Evolutionary conservation across 305 asterid genomes (phyloP).

Genomic region (Stenogyne calaminthoides): DNA sequence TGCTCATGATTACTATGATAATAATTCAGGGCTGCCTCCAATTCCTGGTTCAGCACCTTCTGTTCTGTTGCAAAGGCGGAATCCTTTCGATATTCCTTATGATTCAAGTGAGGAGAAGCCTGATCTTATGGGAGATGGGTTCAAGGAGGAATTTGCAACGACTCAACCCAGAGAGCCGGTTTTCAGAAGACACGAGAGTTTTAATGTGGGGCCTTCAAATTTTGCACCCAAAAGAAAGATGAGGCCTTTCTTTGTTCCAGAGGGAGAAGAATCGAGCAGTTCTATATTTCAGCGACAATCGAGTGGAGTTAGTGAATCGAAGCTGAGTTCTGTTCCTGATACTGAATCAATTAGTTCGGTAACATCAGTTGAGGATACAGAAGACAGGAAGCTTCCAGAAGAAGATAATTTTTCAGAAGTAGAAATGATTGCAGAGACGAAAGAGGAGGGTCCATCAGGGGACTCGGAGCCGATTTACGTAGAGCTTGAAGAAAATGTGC

Average conservation of each 20-base stretch:
- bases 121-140: constrained; percentile 64
- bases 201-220: constrained; percentile 65
- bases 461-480: constrained; percentile 35
- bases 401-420: constrained; percentile 39
- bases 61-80: constrained; percentile 63
- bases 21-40: constrained; percentile 61
- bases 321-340: constrained; percentile 69
- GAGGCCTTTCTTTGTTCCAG: constrained; percentile 68
- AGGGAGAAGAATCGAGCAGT: constrained; percentile 59
- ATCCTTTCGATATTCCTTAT: constrained; percentile 91
- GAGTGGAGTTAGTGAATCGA: constrained; percentile 79
- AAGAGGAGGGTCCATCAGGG: constrained; percentile 36
- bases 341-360: constrained; percentile 50
- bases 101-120: constrained; percentile 91
- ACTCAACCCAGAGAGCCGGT: constrained; percentile 56
- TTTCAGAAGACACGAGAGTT: constrained; percentile 74
- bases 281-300: constrained; percentile 56
- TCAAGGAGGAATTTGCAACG: constrained; percentile 62
- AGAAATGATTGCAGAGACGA: constrained; percentile 25
- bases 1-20: constrained; percentile 47
- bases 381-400: constrained; percentile 42
- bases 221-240: constrained; percentile 56
- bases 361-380: constrained; percentile 58
- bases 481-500: constrained; percentile 34
- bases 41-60: constrained; percentile 99